Evolutionary conservation across 768 basidiomycete species (phyloP).

Genomic region (Kwoniella europaea): DNA sequence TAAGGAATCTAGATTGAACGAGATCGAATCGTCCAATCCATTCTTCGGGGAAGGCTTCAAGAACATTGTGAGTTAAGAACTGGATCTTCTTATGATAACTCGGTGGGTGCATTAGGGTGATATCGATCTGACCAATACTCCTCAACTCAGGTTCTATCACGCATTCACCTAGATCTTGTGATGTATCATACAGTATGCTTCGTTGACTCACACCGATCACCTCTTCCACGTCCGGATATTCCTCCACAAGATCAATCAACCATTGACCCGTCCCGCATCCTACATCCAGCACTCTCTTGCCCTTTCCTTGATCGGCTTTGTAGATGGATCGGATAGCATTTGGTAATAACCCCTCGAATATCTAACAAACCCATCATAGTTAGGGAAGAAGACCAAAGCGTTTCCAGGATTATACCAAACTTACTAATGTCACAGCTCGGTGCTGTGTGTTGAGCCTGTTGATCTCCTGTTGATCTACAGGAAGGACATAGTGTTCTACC

Average conservation of each 20-base stretch:
- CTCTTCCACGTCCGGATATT: not conserved
- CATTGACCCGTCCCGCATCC: conserved; percentile 5
- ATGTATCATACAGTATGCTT: not conserved
- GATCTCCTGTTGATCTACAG: conserved; percentile 1
- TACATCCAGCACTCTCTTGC: conserved; percentile 1
- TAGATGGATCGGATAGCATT: not conserved
- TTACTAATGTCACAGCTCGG: not conserved
- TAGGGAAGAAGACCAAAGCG: not conserved
- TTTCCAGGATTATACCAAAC: not conserved
- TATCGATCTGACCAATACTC: conserved; percentile 5
- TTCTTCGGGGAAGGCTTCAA: not conserved
- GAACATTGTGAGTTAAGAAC: not conserved
- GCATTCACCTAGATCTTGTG: not conserved
- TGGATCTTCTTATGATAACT: not conserved
- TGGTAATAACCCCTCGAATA: conserved; percentile 2
- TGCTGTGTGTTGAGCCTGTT: not conserved
- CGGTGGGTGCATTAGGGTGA: not conserved
- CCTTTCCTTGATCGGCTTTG: not conserved
- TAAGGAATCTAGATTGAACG: conserved; percentile 11
- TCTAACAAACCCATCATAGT: not conserved
- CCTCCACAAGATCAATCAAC: conserved; percentile 1
- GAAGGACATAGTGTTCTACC: not conserved
- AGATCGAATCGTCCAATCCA: not conserved
- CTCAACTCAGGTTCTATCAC: no score
- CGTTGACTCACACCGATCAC: not conserved